Conservation (phyloP, 805 yeast genomes). For the Metschnikowia lunata region DNA sequence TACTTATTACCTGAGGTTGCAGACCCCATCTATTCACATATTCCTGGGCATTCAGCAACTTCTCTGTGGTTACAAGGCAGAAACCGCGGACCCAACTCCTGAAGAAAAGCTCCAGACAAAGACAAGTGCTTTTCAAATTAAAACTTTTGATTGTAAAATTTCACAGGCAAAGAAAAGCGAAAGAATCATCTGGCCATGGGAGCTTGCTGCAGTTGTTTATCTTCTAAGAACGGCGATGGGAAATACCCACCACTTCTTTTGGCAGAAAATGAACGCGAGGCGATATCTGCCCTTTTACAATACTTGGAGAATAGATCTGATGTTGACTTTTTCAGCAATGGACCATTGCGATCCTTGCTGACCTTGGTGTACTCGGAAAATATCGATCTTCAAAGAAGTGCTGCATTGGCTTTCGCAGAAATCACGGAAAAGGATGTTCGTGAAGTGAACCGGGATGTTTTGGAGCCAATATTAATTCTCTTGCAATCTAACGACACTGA, state of each 20-base stretch:
- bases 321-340: constrained; percentile 83
- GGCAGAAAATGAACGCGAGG: constrained; percentile 95
- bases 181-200: constrained; percentile 27
- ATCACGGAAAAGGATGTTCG: constrained; percentile 95
- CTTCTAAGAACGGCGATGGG: constrained; percentile 47
- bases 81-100: too few relatives aligned
- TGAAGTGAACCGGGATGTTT: constrained; percentile 83
- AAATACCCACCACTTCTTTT: constrained; percentile 68
- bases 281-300: constrained; percentile 83
- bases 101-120: too few relatives aligned
- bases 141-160: too few relatives aligned
- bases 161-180: not conserved
- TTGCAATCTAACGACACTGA: constrained; percentile 86
- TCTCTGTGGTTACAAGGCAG: too few relatives aligned
- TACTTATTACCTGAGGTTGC: not conserved
- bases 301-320: constrained; percentile 83
- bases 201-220: constrained; percentile 39
- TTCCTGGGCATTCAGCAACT: too few relatives aligned
- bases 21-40: not conserved
- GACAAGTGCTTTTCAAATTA: too few relatives aligned
- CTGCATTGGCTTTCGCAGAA: constrained; percentile 97
- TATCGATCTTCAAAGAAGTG: constrained; percentile 90
- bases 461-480: constrained; percentile 87
- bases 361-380: constrained; percentile 94
- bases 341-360: constrained; percentile 83